Percentiles rank a stretch among this genome's conserved stretches.
Conservation (phyloP, 75 land plant genomes). For the Azolla pinnata region DNA sequence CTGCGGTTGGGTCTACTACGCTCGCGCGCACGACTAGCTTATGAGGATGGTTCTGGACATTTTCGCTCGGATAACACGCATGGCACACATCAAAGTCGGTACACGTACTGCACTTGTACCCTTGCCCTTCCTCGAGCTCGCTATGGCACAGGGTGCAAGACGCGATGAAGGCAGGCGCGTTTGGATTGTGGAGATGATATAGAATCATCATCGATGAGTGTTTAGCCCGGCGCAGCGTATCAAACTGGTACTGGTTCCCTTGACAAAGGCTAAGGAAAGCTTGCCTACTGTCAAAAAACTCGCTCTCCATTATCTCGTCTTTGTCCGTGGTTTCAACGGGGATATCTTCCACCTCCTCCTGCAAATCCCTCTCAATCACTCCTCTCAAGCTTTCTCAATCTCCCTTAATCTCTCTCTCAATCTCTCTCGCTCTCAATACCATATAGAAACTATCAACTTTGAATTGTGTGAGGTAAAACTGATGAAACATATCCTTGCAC, state of each 20-base stretch:
- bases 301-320: constrained; percentile 50
- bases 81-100: constrained; percentile 42
- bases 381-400: background rate
- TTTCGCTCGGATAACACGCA: constrained; percentile 19
- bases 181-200: constrained; percentile 52
- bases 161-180: constrained; percentile 34
- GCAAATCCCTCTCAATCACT: too few relatives aligned
- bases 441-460: background rate
- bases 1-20: constrained; percentile 33
- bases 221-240: constrained; percentile 80
- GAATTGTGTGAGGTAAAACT: too few relatives aligned
- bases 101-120: constrained; percentile 39
- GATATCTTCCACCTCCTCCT: constrained; percentile 41
- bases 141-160: constrained; percentile 27
- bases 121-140: constrained; percentile 42
- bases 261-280: constrained; percentile 57
- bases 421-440: background rate
- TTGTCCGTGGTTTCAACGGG: constrained; percentile 50
- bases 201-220: constrained; percentile 83
- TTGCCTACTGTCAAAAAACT: constrained; percentile 51
- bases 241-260: constrained; percentile 64
- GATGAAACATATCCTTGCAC: too few relatives aligned
- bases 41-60: constrained; percentile 27
- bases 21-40: constrained; percentile 20
- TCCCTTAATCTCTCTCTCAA: background rate